Percentiles rank a stretch among this genome's conserved stretches.
These are phyloP conservation scores for Lycium ferocissimum DNA, from an alignment of 257 asterid genomes.

Conservation along the genomic window DNA sequence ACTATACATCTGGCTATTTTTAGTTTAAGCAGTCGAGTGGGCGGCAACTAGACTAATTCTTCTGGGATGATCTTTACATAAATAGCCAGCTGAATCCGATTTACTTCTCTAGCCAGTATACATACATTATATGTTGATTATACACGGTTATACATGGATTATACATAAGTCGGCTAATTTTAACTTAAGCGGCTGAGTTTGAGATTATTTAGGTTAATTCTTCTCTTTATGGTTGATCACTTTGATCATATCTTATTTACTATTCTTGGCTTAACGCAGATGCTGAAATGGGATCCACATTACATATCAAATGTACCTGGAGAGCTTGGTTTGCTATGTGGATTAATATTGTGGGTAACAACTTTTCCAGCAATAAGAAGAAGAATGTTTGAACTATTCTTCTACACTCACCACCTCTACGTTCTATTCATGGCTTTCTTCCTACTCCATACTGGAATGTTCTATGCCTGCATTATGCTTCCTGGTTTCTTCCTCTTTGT, in stretches of 20 bases:
- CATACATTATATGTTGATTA: neutral
- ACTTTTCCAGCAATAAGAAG: slow-evolving; percentile 73
- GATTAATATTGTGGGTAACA: slow-evolving; percentile 73
- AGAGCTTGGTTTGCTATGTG: slow-evolving; percentile 70
- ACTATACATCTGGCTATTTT: neutral
- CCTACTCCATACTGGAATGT: slow-evolving; percentile 79
- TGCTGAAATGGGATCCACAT: slow-evolving; percentile 79
- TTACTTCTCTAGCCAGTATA: neutral
- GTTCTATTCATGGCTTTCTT: slow-evolving; percentile 77
- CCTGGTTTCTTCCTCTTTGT: slow-evolving; percentile 86
- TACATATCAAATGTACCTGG: slow-evolving; percentile 92
- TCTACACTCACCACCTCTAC: slow-evolving; percentile 89
- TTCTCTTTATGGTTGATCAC: neutral
- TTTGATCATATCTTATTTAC: neutral
- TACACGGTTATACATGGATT: neutral
- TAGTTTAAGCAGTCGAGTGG: neutral
- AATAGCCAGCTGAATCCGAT: neutral
- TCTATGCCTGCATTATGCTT: slow-evolving; percentile 87
- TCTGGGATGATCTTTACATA: neutral
- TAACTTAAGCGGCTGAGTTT: neutral
- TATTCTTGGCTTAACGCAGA: slow-evolving; percentile 43
- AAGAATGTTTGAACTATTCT: slow-evolving; percentile 79
- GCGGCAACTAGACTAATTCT: too few relatives aligned
- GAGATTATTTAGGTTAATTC: neutral
- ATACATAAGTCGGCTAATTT: neutral